These are phyloP conservation scores for Striga hermonthica DNA, from an alignment of 305 asterid genomes.

Conservation along the genomic window DNA sequence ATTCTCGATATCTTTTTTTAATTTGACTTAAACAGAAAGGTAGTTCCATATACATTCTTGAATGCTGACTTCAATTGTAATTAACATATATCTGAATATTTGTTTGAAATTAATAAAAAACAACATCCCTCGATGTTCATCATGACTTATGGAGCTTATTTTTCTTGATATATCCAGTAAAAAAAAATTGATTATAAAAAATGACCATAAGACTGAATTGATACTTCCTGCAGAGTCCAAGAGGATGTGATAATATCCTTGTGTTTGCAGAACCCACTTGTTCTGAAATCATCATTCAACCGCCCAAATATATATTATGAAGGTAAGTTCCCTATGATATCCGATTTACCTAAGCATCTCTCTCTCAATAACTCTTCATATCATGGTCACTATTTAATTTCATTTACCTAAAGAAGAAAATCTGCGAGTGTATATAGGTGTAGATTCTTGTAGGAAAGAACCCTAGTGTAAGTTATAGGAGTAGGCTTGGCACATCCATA, in stretches of 20 bases:
- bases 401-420: too few species aligned
- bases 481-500: too few species aligned
- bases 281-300: constrained; percentile 88
- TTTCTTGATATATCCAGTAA: constrained; percentile 19
- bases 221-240: constrained; percentile 76
- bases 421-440: too few species aligned
- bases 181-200: constrained; percentile 20
- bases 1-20: constrained; percentile 12
- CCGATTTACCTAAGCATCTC: constrained; percentile 27
- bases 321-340: constrained; percentile 48
- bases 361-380: constrained; percentile 8
- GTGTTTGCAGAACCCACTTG: constrained; percentile 76
- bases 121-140: constrained; percentile 2
- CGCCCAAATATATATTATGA: constrained; percentile 92
- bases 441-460: too few species aligned
- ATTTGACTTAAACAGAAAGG: constrained; percentile 16
- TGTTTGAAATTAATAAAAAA: constrained; percentile 11
- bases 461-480: too few species aligned
- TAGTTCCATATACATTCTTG: constrained; percentile 19
- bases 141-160: constrained; percentile 25
- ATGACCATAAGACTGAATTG: constrained; percentile 20
- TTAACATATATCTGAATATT: constrained; percentile 6
- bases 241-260: constrained; percentile 78
- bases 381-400: constrained; percentile 20
- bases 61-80: background rate